Evolutionary conservation across 495 filamentous ascomycete species (phyloP).

Genomic region (Trichocladium antarcticum): DNA sequence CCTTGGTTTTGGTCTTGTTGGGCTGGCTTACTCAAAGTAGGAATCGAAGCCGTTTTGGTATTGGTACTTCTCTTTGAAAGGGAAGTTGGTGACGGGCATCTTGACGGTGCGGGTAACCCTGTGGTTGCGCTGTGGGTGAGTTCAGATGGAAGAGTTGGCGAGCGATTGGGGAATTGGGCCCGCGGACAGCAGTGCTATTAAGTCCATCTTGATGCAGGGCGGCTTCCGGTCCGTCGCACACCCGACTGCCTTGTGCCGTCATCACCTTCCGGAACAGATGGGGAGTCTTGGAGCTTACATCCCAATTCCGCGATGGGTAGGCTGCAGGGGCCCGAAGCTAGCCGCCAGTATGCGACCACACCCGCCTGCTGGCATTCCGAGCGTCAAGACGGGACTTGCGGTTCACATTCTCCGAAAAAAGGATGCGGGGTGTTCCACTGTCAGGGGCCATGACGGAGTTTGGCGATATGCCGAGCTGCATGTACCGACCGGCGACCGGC

Average conservation of each 20-base stretch:
- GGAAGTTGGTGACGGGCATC: slow-evolving; percentile 51
- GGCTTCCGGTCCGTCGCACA: not conserved
- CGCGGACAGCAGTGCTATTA: not conserved
- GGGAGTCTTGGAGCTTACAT: not conserved
- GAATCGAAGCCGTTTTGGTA: slow-evolving; percentile 60
- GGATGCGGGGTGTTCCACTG: too few species aligned
- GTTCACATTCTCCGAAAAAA: too few species aligned
- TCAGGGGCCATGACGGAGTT: too few species aligned
- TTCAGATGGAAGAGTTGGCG: not conserved
- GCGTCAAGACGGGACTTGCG: too few species aligned
- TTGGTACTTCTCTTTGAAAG: slow-evolving; percentile 46
- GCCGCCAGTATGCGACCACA: slow-evolving; percentile 9
- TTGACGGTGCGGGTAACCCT: slow-evolving; percentile 16
- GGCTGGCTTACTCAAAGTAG: slow-evolving; percentile 51
- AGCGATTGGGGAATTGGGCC: not conserved
- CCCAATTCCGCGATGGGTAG: slow-evolving; percentile 11
- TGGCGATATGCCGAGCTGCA: too few species aligned
- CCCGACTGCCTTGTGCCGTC: slow-evolving; percentile 1
- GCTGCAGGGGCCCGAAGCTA: slow-evolving; percentile 4
- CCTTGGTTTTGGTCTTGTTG: too few species aligned
- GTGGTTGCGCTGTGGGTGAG: not conserved
- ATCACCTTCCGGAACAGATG: not conserved
- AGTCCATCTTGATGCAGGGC: slow-evolving; percentile 1
- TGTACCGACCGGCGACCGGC: too few species aligned
- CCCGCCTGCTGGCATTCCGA: too few species aligned